phyloP scores from a whole-genome alignment of 805 yeast genomes.

The Lipomyces kockii region DNA sequence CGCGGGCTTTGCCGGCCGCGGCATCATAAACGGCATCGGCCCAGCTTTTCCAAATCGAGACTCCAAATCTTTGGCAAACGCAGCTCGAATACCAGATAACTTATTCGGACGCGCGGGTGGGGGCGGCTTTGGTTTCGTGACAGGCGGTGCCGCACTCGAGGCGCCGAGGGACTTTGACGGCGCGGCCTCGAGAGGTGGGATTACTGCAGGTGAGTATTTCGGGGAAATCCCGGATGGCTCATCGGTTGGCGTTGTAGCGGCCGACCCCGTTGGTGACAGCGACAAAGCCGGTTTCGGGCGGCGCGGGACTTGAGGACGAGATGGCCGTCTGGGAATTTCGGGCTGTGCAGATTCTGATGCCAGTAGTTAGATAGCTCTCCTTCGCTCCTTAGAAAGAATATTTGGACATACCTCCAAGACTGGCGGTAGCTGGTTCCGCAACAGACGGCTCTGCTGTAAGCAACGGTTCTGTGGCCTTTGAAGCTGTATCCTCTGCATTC shows the following conservation, averaged over 20 bases:
- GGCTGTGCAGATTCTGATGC: constrained; percentile 5
- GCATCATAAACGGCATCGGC: constrained; percentile 58
- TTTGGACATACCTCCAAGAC: background rate
- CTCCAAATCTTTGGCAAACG: constrained; percentile 62
- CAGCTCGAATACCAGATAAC: constrained; percentile 49
- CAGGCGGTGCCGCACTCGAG: background rate
- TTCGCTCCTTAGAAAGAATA: background rate
- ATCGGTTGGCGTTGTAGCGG: background rate
- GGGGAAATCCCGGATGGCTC: background rate
- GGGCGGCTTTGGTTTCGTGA: constrained; percentile 19
- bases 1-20: constrained; percentile 3
- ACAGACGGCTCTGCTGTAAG: background rate
- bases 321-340: constrained; percentile 20
- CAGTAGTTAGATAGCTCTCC: background rate
- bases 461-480: background rate
- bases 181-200: background rate
- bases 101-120: constrained; percentile 38
- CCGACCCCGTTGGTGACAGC: background rate
- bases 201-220: background rate
- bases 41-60: constrained; percentile 58
- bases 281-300: constrained; percentile 15
- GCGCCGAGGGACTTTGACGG: background rate
- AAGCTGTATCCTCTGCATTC: background rate
- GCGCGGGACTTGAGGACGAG: constrained; percentile 22
- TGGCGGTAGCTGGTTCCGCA: background rate